phyloP scores from a whole-genome alignment of 2,329 filamentous ascomycete genomes.

The Aureobasidium sp. region DNA sequence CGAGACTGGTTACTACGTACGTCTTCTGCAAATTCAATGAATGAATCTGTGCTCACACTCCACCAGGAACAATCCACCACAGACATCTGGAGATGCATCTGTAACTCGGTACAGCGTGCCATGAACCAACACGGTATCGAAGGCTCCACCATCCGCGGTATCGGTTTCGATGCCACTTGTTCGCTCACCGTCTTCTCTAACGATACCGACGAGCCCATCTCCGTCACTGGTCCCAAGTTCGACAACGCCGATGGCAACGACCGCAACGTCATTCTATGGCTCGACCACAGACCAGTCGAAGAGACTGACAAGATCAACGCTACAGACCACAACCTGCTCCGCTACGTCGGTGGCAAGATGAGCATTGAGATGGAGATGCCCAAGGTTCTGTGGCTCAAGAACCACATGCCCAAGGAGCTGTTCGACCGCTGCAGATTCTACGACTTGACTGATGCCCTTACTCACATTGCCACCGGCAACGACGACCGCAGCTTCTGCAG shows the following conservation, averaged over 20 bases:
- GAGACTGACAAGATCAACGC: slow-evolving; percentile 92
- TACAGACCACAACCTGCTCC: slow-evolving; percentile 83
- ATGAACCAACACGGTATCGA: slow-evolving; percentile 75
- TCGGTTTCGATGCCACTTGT: slow-evolving; percentile 98
- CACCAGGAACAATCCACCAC: slow-evolving; percentile 88
- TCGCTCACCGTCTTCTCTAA: slow-evolving; percentile 84
- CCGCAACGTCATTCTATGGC: slow-evolving; percentile 93
- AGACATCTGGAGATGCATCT: slow-evolving; percentile 95
- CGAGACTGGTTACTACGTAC: slow-evolving; percentile 47
- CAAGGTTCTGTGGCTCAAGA: slow-evolving; percentile 97
- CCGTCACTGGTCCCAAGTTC: slow-evolving; percentile 85
- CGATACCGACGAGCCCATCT: slow-evolving; percentile 82
- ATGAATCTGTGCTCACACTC: neutral
- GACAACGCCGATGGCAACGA: slow-evolving; percentile 67
- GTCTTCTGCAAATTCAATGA: slow-evolving; percentile 7
- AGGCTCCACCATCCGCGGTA: slow-evolving; percentile 67
- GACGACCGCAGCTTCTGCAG: slow-evolving; percentile 93
- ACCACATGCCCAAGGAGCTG: slow-evolving; percentile 86
- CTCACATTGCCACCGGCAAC: slow-evolving; percentile 85
- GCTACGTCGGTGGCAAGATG: slow-evolving; percentile 97
- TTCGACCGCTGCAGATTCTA: slow-evolving; percentile 96
- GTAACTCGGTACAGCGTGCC: slow-evolving; percentile 74
- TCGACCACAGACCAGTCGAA: slow-evolving; percentile 84
- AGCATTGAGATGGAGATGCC: slow-evolving; percentile 99
- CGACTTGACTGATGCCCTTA: slow-evolving; percentile 85